phyloP scores from a whole-genome alignment of 176 grass and related monocot genomes.

The Carex myosuroides region DNA sequence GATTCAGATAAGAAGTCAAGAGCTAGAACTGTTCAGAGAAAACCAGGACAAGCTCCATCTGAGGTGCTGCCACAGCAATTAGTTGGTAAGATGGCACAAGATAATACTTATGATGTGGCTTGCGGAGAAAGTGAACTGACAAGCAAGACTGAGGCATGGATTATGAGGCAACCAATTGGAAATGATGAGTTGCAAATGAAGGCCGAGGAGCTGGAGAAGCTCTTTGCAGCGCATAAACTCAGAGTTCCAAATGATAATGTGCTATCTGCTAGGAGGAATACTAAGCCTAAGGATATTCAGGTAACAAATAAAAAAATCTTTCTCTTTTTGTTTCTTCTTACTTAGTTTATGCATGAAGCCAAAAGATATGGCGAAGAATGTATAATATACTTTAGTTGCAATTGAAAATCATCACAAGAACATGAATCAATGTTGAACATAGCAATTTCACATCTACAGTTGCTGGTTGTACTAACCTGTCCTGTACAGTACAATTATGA shows the following conservation, averaged over 20 bases:
- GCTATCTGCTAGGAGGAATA: conserved; percentile 54
- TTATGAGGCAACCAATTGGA: conserved; percentile 42
- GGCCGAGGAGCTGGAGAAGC: conserved; percentile 87
- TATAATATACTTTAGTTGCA: not conserved
- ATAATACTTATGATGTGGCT: not conserved
- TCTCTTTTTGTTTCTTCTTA: not conserved
- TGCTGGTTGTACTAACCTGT: not conserved
- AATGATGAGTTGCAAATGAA: conserved; percentile 80
- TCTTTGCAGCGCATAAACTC: conserved; percentile 82
- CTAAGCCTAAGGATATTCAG: conserved; percentile 38
- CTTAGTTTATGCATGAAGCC: not conserved
- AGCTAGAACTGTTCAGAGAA: conserved; percentile 2
- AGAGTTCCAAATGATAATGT: conserved; percentile 32
- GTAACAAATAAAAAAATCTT: conserved; percentile 26
- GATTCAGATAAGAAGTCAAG: conserved; percentile 2
- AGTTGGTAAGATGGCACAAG: conserved; percentile 1
- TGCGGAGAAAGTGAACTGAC: not conserved
- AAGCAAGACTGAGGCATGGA: not conserved
- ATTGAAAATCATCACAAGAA: not conserved
- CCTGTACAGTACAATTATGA: not conserved
- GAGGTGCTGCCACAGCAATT: conserved; percentile 2
- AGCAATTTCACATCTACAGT: not conserved
- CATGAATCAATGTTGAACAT: not conserved
- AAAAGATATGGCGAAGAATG: not conserved
- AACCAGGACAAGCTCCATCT: conserved; percentile 3